These are phyloP conservation scores for Brassica nigra DNA, from an alignment of 345 rosid genomes.

Conservation along the genomic window DNA sequence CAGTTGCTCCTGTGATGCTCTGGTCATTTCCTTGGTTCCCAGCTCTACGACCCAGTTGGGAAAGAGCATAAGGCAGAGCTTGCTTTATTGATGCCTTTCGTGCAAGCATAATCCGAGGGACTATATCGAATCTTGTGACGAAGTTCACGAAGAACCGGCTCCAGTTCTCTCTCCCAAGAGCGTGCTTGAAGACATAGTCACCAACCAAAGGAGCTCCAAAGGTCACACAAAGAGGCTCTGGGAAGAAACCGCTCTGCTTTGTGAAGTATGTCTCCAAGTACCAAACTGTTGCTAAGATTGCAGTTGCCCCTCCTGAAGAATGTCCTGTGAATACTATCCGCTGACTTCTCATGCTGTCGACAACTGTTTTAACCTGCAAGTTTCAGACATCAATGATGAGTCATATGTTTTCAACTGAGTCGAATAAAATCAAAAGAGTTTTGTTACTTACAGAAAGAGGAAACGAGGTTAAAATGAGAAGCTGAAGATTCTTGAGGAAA, in stretches of 20 bases:
- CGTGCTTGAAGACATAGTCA: constrained; percentile 60
- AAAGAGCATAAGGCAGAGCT: constrained; percentile 39
- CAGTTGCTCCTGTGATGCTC: constrained; percentile 34
- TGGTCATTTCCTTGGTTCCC: background rate
- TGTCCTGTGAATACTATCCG: constrained; percentile 81
- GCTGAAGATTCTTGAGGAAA: constrained; percentile 45
- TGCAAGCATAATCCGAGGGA: constrained; percentile 70
- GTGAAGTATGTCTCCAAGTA: constrained; percentile 47
- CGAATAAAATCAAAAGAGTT: background rate
- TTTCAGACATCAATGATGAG: background rate
- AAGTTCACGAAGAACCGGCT: constrained; percentile 63
- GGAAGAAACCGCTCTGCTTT: background rate
- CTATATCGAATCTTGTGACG: constrained; percentile 63
- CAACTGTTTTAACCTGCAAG: constrained; percentile 55
- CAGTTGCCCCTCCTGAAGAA: constrained; percentile 77
- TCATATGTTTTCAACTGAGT: background rate
- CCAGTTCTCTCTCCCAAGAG: constrained; percentile 75
- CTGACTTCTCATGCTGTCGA: constrained; percentile 27
- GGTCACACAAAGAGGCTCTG: constrained; percentile 61
- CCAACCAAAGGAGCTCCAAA: constrained; percentile 86
- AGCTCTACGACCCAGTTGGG: constrained; percentile 22
- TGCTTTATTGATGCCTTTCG: constrained; percentile 44
- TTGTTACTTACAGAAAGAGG: constrained; percentile 9
- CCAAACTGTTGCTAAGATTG: constrained; percentile 70
- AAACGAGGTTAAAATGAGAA: constrained; percentile 7